Base-by-base conservation (phyloP, 169 alveolate species). In the Pseudocohnilembus persalinus region DNA sequence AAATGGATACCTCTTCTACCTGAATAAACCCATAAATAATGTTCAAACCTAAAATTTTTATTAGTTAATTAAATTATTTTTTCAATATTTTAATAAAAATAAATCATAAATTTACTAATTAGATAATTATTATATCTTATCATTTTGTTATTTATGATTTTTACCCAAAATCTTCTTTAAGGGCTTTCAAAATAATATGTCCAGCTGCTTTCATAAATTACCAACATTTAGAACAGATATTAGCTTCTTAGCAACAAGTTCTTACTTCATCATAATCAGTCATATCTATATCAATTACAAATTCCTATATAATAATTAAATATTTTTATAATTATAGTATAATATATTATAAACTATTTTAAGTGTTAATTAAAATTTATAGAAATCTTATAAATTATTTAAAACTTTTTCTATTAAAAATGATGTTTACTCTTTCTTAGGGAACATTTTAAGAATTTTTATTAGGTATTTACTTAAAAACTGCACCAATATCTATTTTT, bases 1-100 rank as follows among this genome's bases (percentile, higher is more conserved):
- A 99, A 98, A 93, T 99, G 99, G 30, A 98, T 97, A 68, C 99
- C 99, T 92, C 99, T 96, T 83, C 99, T 96, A 31, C 99, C 99
- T 28, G 99, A 97, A 93, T 95, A 99, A 28, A 98, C 99, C 98
- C 99, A 98, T 77, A 98, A 93, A 64, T 97, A 88, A 81, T 96
- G 93, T 77, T 95, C 89, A 92, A 97, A 98, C 6, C 99, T 49
- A n/a, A n/a, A n/a, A n/a, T n/a, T n/a, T n/a, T n/a, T n/a, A n/a
- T n/a, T n/a, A n/a, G n/a, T n/a, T n/a, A n/a, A n/a, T n/a, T n/a
- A n/a, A n/a, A n/a, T n/a, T n/a, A n/a, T n/a, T n/a, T n/a, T n/a
- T n/a, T n/a, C n/a, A n/a, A n/a, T n/a, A n/a, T n/a, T n/a, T n/a
- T n/a, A n/a, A n/a, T n/a, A n/a, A n/a, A n/a, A n/a, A n/a, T n/a